phyloP scores from a whole-genome alignment of 805 yeast genomes.

The Pichia paraexigua region DNA sequence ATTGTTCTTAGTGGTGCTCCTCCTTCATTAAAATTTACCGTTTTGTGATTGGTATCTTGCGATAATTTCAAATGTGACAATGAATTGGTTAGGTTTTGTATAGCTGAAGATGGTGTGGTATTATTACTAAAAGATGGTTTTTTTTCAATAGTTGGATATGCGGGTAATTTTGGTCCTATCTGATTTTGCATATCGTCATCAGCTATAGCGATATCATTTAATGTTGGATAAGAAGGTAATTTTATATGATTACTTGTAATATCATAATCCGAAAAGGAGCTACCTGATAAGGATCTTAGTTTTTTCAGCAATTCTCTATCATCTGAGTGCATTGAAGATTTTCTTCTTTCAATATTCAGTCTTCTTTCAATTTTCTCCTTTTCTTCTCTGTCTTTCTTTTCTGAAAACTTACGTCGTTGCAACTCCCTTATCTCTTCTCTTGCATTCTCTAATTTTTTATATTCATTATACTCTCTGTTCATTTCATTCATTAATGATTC shows the following conservation, averaged over 20 bases:
- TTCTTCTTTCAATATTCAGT: constrained; percentile 11
- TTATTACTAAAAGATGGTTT: neutral
- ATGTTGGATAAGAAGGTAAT: constrained; percentile 15
- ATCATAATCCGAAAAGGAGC: constrained; percentile 14
- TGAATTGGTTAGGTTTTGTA: neutral
- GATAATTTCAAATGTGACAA: neutral
- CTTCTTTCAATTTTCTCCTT: constrained; percentile 2
- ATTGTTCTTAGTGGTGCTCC: constrained; percentile 47
- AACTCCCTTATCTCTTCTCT: constrained; percentile 16
- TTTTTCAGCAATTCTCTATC: constrained; percentile 16
- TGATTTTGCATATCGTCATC: constrained; percentile 6
- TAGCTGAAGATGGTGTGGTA: neutral
- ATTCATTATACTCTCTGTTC: constrained; percentile 21
- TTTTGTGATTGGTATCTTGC: constrained; percentile 28
- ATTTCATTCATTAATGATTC: constrained; percentile 22
- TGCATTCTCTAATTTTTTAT: constrained; percentile 16
- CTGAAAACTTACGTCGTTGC: constrained; percentile 15
- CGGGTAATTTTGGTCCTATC: constrained; percentile 7
- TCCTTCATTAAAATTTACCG: constrained; percentile 42
- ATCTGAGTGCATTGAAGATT: constrained; percentile 12
- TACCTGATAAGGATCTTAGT: constrained; percentile 19
- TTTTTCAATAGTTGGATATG: neutral
- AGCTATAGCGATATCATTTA: constrained; percentile 12
- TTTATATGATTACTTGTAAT: neutral
- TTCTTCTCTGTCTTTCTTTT: constrained; percentile 15